Percentiles rank a stretch among this genome's conserved stretches.
These are phyloP conservation scores for Dioscorea cayenensis DNA, from an alignment of 116 monocot genomes.

Conservation along the genomic window DNA sequence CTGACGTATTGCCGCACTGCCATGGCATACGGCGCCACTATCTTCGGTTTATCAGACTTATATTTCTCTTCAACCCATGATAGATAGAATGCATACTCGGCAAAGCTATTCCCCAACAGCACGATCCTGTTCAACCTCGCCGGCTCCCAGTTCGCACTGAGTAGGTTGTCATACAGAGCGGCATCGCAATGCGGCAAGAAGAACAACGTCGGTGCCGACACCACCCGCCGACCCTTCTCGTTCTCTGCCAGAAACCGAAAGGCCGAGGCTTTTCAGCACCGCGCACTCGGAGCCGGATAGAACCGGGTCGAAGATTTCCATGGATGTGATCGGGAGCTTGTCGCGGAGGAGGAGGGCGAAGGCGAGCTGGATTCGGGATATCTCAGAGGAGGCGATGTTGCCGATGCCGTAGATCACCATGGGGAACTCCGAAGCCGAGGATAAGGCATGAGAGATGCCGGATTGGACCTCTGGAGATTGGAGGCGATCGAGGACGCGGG, in stretches of 20 bases:
- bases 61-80: slow-evolving; percentile 7
- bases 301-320: slow-evolving; percentile 80
- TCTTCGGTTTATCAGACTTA: slow-evolving; percentile 24
- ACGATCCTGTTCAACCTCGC: slow-evolving; percentile 35
- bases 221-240: slow-evolving; percentile 51
- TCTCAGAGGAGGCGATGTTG: slow-evolving; percentile 51
- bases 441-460: neutral
- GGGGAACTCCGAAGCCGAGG: slow-evolving; percentile 3
- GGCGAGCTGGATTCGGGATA: slow-evolving; percentile 65
- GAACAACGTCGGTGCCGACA: slow-evolving; percentile 50
- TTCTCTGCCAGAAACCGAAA: slow-evolving; percentile 24
- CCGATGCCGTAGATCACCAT: slow-evolving; percentile 83
- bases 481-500: slow-evolving; percentile 1
- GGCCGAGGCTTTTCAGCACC: slow-evolving; percentile 36
- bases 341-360: slow-evolving; percentile 45
- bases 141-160: slow-evolving; percentile 45
- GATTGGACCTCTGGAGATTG: neutral
- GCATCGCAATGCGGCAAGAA: slow-evolving; percentile 95
- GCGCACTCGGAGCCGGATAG: slow-evolving; percentile 63
- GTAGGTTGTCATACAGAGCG: slow-evolving; percentile 54
- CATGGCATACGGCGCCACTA: slow-evolving; percentile 32
- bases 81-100: slow-evolving; percentile 33
- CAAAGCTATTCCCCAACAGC: slow-evolving; percentile 83
- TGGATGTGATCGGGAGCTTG: slow-evolving; percentile 19
- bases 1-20: slow-evolving; percentile 26